Evolutionary conservation across 1,139 yeast genomes (phyloP).

Genomic region (Scheffersomyces illinoinensis): DNA sequence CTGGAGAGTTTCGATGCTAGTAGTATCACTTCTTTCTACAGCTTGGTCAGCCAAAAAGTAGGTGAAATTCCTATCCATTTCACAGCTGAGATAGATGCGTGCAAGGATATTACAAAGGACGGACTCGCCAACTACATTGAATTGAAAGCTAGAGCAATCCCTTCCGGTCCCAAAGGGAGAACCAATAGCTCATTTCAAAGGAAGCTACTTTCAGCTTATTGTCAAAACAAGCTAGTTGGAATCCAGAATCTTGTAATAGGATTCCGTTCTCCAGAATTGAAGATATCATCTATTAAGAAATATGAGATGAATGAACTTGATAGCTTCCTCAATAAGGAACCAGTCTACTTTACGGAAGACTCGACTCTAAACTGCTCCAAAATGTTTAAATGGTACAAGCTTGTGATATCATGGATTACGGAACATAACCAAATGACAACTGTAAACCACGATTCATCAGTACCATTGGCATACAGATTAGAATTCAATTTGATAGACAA

Average conservation of each 20-base stretch:
- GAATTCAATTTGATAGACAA: slow-evolving; percentile 1
- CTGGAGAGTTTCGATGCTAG: slow-evolving; percentile 1
- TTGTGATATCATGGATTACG: slow-evolving; percentile 15
- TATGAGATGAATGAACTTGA: slow-evolving; percentile 17
- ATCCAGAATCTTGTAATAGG: slow-evolving; percentile 21
- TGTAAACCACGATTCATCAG: not conserved
- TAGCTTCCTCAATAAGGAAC: slow-evolving; percentile 11
- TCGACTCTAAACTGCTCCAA: slow-evolving; percentile 14
- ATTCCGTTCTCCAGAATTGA: slow-evolving; percentile 18
- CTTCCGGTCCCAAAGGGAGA: slow-evolving; percentile 5
- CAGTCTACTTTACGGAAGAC: slow-evolving; percentile 12
- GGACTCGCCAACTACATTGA: slow-evolving; percentile 20
- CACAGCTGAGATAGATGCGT: slow-evolving; percentile 28
- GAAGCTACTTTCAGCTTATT: slow-evolving; percentile 20
- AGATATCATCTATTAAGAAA: slow-evolving; percentile 18
- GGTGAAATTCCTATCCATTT: slow-evolving; percentile 14
- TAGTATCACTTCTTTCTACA: slow-evolving; percentile 13
- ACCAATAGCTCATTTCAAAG: slow-evolving; percentile 7
- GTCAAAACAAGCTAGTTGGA: slow-evolving; percentile 23
- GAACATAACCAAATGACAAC: not conserved
- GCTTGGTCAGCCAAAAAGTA: slow-evolving; percentile 16
- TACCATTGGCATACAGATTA: slow-evolving; percentile 4
- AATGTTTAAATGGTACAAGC: slow-evolving; percentile 19
- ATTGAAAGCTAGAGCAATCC: slow-evolving; percentile 17
- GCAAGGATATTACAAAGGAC: slow-evolving; percentile 5